Base-by-base conservation (phyloP, 768 basidiomycete genomes). In the Fomitopsis serialis region DNA sequence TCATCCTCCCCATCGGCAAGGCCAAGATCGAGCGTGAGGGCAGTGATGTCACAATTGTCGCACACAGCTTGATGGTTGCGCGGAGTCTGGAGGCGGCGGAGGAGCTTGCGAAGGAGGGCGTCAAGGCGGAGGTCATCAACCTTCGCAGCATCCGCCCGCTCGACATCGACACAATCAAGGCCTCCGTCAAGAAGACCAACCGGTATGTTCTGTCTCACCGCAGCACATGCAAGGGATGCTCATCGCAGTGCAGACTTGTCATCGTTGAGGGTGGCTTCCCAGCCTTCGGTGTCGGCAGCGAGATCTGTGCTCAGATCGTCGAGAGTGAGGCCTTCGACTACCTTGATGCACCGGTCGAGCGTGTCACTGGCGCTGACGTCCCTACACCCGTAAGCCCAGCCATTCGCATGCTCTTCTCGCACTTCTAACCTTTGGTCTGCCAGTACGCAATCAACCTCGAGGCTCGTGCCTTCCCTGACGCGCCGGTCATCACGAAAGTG, bases 211-310 rank as follows among this genome's bases (percentile, higher is more conserved):
- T 22, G 53, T 6, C 45, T 4, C 8, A 17, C 54, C 23, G 44
- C n/a, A 12, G 21, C 12, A 7, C 17, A 0, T 36, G 3, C 3
- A 15, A 5, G 12, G 37, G 17, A 22, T 6, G 23, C 35, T 56
- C 42, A 51, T 15, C 24, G 21, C 13, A 44, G 35, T n/a, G 19
- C 49, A 94, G 92, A 53, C 80, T 99, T 58, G 78, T 99, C 50
- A 91, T 89, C 53, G 95, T 93, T 48, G 97, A 99, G 73, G 96
- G 96, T 71, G 97, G 97, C 36, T 99, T 97, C 92, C 97, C 97
- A 36, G 86, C 82, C 47, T 98, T 98, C 70, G 93, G 97, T 75
- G 96, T 99, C 52, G 97, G 97, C 59, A 95, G 93, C 62, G 97
- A 99, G 73, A 96, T 99, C 64, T 92, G 91, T 61, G 97, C 97